Evolutionary conservation across 192 early-diverging fungal species (phyloP), one percentile per base, ranked within the genome.

Genomic region (Funneliformis geosporum): DNA sequence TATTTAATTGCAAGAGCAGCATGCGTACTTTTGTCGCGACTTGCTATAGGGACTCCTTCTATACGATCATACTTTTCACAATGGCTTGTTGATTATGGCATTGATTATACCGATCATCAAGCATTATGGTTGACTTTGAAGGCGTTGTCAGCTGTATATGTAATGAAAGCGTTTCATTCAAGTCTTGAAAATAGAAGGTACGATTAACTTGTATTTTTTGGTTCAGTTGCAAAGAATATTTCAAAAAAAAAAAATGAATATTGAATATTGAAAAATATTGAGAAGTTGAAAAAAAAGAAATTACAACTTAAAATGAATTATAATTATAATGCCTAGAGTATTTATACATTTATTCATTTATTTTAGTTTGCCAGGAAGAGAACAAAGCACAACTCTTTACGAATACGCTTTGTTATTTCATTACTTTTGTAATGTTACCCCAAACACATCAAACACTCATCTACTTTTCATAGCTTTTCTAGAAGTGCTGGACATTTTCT

Each of bases 381-480:
- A 87, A 46, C 84, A 85, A 46, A 80, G 85, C 25, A 81, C 77
- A 44, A 85, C 77, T 28, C 83, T 87, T 70, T 82, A 85, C 28
- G 86, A 87, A 60, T 87, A 84, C 83, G 84, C 86, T 16, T 77
- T 87, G 23, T 47, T 85, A 60, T 82, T 85, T 61, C 84, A 87
- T 65, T 87, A 86, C 18, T 74, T n/a, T 71, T 86, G 50, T 61
- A 82, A 68, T 80, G 82, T 65, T 78, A 84, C 71, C 79, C 80
- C 55, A 78, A 76, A 23, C 73, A 81, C 25, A 46, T 38, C 60
- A 79, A 84, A 47, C 50, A 73, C 60, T n/a, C 84, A 87, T 79
- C 76, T 87, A 27, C 82, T 87, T 25, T 62, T 85, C 65, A 85
- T 87, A 23, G 82, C 86, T 39, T 60, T 84, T 18, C 75, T 85